Base-by-base conservation (phyloP, 2,329 filamentous ascomycete genomes). In the Escovopsis sp. region DNA sequence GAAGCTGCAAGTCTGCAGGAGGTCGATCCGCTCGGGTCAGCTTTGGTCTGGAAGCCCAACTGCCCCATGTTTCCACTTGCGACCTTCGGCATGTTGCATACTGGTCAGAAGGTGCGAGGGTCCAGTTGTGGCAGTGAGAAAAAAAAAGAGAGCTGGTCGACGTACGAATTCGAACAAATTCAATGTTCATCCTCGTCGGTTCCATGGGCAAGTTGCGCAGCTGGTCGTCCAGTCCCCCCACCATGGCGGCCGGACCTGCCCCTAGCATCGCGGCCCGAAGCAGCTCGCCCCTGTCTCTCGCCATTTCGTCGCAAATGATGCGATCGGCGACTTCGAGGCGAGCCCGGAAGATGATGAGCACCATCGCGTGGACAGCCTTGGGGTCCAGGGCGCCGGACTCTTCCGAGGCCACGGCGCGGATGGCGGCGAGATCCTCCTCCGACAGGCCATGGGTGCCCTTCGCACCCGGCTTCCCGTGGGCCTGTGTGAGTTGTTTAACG, bases 81-180 rank as follows among this genome's bases (percentile, higher is more conserved):
- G 27, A 7, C 27, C 11, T 30, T 30, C n/a, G 15, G 9, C 36
- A 37, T 7, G 6, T 37, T 20, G 24, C 11, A 35, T 5, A n/a
- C n/a, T n/a, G 10, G 36, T 24, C 6, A 37, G 42, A n/a, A 31
- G 4, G 15, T 42, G 10, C 9, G 16, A 8, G 29, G 27, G 13
- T 30, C 8, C 8, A 29, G 25, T 29, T 41, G 32, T n/a, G 12
- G 14, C 33, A 35, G 9, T 16, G 33, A 35, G 11, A 34, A 14
- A 31, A 12, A 13, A 20, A 15, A 10, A 13, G 11, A 12, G n/a
- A n/a, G n/a, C 24, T 13, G 7, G 2, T 31, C 31, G 35, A 44
- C 62, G 48, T 58, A 72, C 68, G 69, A 24, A 65, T 61, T 39
- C 63, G 58, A 14, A 70, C 56, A n/a, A 73, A 58, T 42, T 72